A percentile compares a stretch with the other conserved stretches of the same genome.
phyloP scores from a whole-genome alignment of 176 grass and related monocot species.

The Dendrocalamus sinicus region DNA sequence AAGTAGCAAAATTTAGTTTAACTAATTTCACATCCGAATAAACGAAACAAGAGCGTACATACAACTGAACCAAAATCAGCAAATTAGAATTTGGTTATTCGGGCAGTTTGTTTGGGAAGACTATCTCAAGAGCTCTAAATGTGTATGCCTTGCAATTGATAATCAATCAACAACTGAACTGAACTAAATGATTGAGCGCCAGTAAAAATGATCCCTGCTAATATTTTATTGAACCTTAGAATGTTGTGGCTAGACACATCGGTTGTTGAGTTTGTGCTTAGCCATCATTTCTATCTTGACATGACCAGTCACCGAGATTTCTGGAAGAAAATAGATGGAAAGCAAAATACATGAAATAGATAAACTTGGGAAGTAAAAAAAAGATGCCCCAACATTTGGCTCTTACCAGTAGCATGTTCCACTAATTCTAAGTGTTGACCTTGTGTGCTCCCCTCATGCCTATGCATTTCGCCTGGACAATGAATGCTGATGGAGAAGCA shows the following conservation, averaged over 20 bases:
- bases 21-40: background rate
- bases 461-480: background rate
- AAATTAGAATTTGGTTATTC: background rate
- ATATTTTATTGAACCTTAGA: background rate
- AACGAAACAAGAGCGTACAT: background rate
- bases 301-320: background rate
- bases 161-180: background rate
- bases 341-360: background rate
- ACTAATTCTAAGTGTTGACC: background rate
- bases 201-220: background rate
- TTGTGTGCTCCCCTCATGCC: background rate
- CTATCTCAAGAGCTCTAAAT: background rate
- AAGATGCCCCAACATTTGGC: background rate
- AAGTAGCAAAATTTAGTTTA: background rate
- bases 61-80: background rate
- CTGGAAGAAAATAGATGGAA: background rate
- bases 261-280: background rate
- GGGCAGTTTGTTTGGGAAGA: background rate
- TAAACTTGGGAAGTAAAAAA: background rate
- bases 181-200: background rate
- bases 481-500: background rate
- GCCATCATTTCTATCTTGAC: background rate
- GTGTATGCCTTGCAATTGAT: slow-evolving; percentile 15
- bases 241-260: background rate
- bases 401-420: background rate